These are phyloP conservation scores for Actinomortierella ambigua DNA, from an alignment of 371 early-diverging fungal species.

Conservation along the genomic window DNA sequence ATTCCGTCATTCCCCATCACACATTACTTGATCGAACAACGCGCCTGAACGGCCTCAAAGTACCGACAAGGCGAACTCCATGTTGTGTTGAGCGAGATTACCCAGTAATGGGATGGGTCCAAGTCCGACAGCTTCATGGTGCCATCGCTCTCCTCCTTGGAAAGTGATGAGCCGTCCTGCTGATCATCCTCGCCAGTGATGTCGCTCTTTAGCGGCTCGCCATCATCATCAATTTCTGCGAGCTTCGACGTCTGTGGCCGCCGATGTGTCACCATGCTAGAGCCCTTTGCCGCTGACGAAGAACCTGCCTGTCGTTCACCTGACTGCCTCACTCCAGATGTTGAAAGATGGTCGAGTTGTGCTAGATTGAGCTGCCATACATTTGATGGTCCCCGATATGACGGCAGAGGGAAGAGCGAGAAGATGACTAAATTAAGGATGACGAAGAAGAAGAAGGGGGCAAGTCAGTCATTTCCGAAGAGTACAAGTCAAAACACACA, in stretches of 20 bases:
- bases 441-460: neutral
- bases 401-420: conserved; percentile 58
- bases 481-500: neutral
- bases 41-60: conserved; percentile 37
- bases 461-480: no score
- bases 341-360: conserved; percentile 26
- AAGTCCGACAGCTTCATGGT: conserved; percentile 7
- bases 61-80: conserved; percentile 43
- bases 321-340: conserved; percentile 10
- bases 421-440: conserved; percentile 49
- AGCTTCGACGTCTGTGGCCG: conserved; percentile 18
- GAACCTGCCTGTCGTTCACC: conserved; percentile 8
- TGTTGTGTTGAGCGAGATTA: conserved; percentile 34
- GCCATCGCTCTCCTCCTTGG: neutral
- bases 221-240: conserved; percentile 31
- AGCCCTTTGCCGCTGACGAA: neutral
- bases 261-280: conserved; percentile 6
- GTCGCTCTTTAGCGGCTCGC: conserved; percentile 10
- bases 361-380: conserved; percentile 23
- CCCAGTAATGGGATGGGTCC: conserved; percentile 38
- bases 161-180: neutral
- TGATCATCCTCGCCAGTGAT: conserved; percentile 1
- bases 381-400: conserved; percentile 61
- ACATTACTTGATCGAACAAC: conserved; percentile 38
- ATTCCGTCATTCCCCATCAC: neutral